Conservation (phyloP, 495 filamentous ascomycete species). For the Xanthoparmelia taractica region DNA sequence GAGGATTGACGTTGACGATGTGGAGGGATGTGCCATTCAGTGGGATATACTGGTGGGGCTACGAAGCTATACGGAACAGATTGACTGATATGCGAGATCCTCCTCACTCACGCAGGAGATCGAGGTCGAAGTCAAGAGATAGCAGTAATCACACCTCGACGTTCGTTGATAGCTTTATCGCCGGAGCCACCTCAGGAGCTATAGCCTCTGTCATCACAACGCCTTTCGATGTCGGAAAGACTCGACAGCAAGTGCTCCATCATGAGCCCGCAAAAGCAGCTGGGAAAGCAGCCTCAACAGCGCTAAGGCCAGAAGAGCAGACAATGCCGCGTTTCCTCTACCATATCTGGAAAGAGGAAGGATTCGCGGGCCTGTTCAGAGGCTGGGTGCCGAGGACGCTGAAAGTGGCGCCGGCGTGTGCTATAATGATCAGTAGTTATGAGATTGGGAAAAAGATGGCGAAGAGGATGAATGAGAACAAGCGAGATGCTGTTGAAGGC, state of each 20-base stretch:
- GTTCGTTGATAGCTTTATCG: slow-evolving; percentile 81
- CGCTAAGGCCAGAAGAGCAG: slow-evolving; percentile 57
- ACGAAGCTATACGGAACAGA: slow-evolving; percentile 66
- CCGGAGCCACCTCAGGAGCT: slow-evolving; percentile 73
- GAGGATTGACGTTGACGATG: slow-evolving; percentile 84
- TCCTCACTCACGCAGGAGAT: slow-evolving; percentile 27
- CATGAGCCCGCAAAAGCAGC: slow-evolving; percentile 33
- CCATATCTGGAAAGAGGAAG: slow-evolving; percentile 84
- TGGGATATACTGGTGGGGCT: slow-evolving; percentile 95
- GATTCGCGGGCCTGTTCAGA: slow-evolving; percentile 69
- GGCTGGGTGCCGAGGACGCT: slow-evolving; percentile 87
- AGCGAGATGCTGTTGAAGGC: slow-evolving; percentile 3
- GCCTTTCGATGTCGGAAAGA: slow-evolving; percentile 97
- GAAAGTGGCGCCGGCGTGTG: slow-evolving; percentile 92
- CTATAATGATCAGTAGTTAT: slow-evolving; percentile 99
- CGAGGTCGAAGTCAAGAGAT: slow-evolving; percentile 42
- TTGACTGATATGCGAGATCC: slow-evolving; percentile 52
- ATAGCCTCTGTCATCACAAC: slow-evolving; percentile 85
- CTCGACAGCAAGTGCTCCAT: slow-evolving; percentile 73
- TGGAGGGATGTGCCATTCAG: slow-evolving; percentile 98
- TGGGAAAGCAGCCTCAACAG: slow-evolving; percentile 22
- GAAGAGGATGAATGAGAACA: slow-evolving; percentile 63
- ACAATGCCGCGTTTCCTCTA: slow-evolving; percentile 70
- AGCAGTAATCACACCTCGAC: slow-evolving; percentile 56
- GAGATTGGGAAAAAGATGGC: slow-evolving; percentile 92